Percentiles rank a stretch among this genome's conserved stretches.
Evolutionary conservation across 805 yeast genomes (phyloP).

Genomic region (Candida ipomoeae): DNA sequence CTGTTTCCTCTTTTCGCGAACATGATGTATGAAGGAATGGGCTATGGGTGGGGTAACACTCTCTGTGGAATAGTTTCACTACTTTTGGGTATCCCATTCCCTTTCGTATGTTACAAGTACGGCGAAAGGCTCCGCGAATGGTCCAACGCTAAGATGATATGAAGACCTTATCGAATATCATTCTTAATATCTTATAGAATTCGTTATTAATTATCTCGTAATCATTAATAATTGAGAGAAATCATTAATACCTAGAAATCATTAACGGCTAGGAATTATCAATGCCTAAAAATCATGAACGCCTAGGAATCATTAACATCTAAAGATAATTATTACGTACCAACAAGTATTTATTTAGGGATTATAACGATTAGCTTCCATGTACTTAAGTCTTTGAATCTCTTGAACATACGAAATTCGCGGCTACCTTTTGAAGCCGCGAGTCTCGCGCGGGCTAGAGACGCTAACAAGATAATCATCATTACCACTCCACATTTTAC

Average conservation of each 20-base stretch:
- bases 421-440: background rate
- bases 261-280: too few relatives aligned
- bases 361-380: too few relatives aligned
- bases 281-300: too few relatives aligned
- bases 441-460: background rate
- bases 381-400: too few relatives aligned
- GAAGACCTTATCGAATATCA: constrained; percentile 2
- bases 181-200: too few relatives aligned
- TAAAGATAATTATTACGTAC: too few relatives aligned
- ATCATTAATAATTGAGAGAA: too few relatives aligned
- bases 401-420: too few relatives aligned
- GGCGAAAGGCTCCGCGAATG: constrained; percentile 35
- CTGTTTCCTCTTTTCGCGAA: constrained; percentile 36
- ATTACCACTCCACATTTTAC: background rate
- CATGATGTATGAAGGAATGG: constrained; percentile 30
- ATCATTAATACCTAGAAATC: too few relatives aligned
- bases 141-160: constrained; percentile 29
- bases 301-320: too few relatives aligned
- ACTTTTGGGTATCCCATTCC: constrained; percentile 36
- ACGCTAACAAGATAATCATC: background rate
- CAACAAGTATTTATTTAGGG: too few relatives aligned
- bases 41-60: constrained; percentile 41
- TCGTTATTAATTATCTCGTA: too few relatives aligned
- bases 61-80: constrained; percentile 34
- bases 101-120: constrained; percentile 31